Base-by-base conservation (phyloP, 257 asterid species). In the Solanum bulbocastanum region DNA sequence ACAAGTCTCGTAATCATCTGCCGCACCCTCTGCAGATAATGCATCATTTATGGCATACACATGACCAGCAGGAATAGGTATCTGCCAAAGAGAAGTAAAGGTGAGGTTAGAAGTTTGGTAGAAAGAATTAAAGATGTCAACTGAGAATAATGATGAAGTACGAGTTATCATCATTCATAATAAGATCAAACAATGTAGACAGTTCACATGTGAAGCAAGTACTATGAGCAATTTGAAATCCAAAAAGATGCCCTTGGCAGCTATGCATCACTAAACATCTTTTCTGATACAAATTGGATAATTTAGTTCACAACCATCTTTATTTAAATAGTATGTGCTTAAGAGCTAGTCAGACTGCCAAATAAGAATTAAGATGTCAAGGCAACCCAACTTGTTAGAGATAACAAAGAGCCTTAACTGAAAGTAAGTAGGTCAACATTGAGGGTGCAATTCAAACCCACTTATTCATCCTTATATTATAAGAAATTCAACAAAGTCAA, bases 31-130 rank as follows among this genome's bases (percentile, higher is more conserved):
- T 3, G 98, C 95, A 4, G 98, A 92, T 90, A 94, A 85, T 88
- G 98, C 94, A 56, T 97, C 99, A 30, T 95, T 97, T 86, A 96
- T 93, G 86, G 99, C 93, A 73, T 95, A 93, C 39, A 94, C 98
- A 32, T 96, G 90, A 36, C 95, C 98, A 4, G 96, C 11, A 76
- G 99, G 98, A 89, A 97, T 96, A 60, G 99, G 98, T 40, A 95
- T 90, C 99, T 97, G 93, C 56, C 46, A 62, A 87, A 82, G 56
- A 42, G 65, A 62, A 71, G 14, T 76, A 86, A 25, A 86, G 60
- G 2, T 52, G 81, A 83, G 10, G 36, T 39, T 25, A 76, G 27
- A 86, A 60, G 33, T 82, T n/a, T 6, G 36, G 60, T 16, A 39
- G 35, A 84, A 27, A 68, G 58, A 44, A 42, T 83, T 81, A 72